phyloP scores from a whole-genome alignment of 257 asterid species.

The Cordia subcordata region DNA sequence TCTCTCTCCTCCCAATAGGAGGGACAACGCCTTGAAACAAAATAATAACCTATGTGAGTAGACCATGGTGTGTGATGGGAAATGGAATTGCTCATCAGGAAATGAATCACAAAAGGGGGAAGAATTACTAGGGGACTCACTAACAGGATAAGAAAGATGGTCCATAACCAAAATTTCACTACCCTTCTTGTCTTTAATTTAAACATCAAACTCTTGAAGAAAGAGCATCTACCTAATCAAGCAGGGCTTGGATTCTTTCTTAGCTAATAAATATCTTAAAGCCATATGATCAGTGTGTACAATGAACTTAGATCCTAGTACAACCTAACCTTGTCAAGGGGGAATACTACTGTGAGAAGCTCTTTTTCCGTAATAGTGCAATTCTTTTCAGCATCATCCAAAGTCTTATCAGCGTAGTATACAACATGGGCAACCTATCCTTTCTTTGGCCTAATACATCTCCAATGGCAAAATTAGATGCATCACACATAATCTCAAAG shows the following conservation, averaged over 20 bases:
- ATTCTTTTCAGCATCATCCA: background rate
- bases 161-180: background rate
- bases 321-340: background rate
- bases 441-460: background rate
- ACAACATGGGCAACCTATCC: background rate
- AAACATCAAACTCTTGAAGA: background rate
- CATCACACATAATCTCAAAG: conserved; percentile 2
- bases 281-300: background rate
- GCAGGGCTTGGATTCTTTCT: background rate
- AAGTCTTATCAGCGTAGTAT: background rate
- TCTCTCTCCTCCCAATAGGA: too few relatives aligned
- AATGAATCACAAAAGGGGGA: background rate
- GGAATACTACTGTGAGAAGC: background rate
- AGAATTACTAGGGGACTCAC: background rate
- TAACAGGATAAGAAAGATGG: background rate
- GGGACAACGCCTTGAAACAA: background rate
- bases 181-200: background rate
- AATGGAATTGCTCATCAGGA: background rate
- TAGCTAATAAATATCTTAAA: background rate
- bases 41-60: background rate
- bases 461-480: background rate
- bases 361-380: background rate
- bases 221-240: background rate
- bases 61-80: background rate
- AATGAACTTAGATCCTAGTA: background rate